Percentiles rank a stretch among this genome's conserved stretches.
Evolutionary conservation across 2,329 filamentous ascomycete genomes (phyloP).

Genomic region (Penicillium vulpinum): DNA sequence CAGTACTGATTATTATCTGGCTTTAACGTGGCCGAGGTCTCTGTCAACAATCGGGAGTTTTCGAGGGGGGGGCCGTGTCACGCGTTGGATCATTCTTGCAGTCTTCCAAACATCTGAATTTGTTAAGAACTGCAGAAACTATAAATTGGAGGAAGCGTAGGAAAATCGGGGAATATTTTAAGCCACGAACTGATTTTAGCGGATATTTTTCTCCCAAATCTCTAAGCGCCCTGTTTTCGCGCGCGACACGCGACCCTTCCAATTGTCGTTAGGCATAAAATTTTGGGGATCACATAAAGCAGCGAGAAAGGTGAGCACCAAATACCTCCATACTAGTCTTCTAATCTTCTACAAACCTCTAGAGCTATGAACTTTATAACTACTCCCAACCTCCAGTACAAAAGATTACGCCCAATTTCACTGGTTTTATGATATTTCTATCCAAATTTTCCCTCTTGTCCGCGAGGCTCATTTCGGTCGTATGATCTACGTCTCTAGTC

Average conservation of each 20-base stretch:
- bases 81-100: neutral
- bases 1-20: constrained; percentile 9
- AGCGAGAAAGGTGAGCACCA: too few species aligned
- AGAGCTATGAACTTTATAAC: too few species aligned
- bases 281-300: too few species aligned
- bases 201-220: neutral
- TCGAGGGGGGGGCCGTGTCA: neutral
- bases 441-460: too few species aligned
- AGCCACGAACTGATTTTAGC: neutral
- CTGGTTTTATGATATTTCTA: too few species aligned
- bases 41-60: neutral
- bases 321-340: too few species aligned
- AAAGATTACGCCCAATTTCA: too few species aligned
- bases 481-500: too few species aligned
- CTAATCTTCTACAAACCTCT: too few species aligned
- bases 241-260: neutral
- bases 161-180: neutral
- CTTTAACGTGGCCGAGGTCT: neutral
- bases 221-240: neutral
- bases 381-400: too few species aligned
- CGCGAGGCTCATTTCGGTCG: too few species aligned
- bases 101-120: neutral
- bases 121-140: neutral
- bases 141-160: neutral
- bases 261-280: too few species aligned